Conservation (phyloP, 2,329 filamentous ascomycete species). For the Botrytis cinerea region DNA sequence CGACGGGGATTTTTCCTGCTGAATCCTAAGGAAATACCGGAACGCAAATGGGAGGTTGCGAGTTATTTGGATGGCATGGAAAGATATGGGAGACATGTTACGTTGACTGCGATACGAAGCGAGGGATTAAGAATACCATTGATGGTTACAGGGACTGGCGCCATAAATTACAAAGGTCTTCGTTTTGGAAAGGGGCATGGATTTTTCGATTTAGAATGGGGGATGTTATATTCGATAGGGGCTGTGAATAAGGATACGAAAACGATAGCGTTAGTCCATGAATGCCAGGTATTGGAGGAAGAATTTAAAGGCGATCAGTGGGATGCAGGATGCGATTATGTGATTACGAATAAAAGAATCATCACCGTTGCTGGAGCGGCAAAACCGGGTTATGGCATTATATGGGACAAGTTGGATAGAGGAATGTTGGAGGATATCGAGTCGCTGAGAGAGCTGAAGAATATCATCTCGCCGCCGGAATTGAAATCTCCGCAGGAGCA, state of each 20-base stretch:
- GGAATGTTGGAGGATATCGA: constrained; percentile 45
- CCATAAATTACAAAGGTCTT: constrained; percentile 45
- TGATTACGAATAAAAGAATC: constrained; percentile 44
- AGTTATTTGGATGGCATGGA: constrained; percentile 50
- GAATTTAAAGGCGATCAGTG: constrained; percentile 43
- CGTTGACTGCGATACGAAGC: constrained; percentile 43
- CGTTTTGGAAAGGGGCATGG: constrained; percentile 47
- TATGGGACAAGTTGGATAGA: constrained; percentile 44
- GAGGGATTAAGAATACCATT: constrained; percentile 39
- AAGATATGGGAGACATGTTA: constrained; percentile 43
- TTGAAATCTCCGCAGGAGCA: constrained; percentile 21
- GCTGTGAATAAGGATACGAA: constrained; percentile 37
- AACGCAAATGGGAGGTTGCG: constrained; percentile 40
- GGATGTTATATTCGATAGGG: constrained; percentile 43
- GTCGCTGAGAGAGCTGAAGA: constrained; percentile 28
- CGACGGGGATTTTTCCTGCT: constrained; percentile 47
- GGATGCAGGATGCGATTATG: constrained; percentile 47
- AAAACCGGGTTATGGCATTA: constrained; percentile 44
- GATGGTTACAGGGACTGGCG: constrained; percentile 46
- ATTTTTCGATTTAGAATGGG: constrained; percentile 49
- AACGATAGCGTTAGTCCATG: constrained; percentile 45
- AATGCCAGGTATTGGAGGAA: constrained; percentile 46
- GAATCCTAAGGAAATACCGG: constrained; percentile 42
- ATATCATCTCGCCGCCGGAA: constrained; percentile 19
- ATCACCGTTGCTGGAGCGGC: constrained; percentile 38